phyloP scores from a whole-genome alignment of 164 flowering plant genomes.

The Dillenia suffruticosa region DNA sequence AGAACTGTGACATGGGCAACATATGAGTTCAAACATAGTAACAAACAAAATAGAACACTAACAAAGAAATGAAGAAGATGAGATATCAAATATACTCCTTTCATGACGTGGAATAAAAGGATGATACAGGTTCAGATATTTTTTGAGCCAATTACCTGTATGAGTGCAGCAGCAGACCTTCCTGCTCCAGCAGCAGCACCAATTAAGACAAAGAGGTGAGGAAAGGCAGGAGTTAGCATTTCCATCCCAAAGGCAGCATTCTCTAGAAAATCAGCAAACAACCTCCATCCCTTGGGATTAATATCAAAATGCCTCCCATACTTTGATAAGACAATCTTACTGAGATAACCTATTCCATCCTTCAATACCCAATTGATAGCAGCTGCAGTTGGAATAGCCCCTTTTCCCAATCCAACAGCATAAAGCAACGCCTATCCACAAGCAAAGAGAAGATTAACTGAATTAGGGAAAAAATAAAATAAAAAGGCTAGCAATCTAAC shows the following conservation, averaged over 20 bases:
- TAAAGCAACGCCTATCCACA: constrained; percentile 71
- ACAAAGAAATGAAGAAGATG: no score
- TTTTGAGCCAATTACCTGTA: constrained; percentile 56
- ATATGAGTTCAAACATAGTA: no score
- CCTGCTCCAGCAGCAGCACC: constrained; percentile 97
- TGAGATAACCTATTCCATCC: constrained; percentile 96
- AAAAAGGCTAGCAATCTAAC: neutral
- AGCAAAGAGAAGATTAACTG: constrained; percentile 1
- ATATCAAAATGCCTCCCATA: constrained; percentile 98
- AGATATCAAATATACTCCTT: no score
- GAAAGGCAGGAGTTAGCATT: constrained; percentile 94
- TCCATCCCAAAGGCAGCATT: constrained; percentile 93
- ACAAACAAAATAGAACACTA: no score
- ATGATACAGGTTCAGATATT: no score
- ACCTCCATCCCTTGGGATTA: constrained; percentile 96
- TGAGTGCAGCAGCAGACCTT: constrained; percentile 88
- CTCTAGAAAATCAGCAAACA: constrained; percentile 94
- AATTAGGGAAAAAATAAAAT: neutral
- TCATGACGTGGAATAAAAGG: no score
- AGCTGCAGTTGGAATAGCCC: constrained; percentile 95
- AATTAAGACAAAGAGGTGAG: constrained; percentile 74
- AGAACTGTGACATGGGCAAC: no score
- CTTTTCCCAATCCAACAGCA: constrained; percentile 97
- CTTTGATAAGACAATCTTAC: constrained; percentile 84
- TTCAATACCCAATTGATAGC: constrained; percentile 97